Evolutionary conservation across 179 eudicot species (phyloP).

Genomic region (Carnegiea gigantea): DNA sequence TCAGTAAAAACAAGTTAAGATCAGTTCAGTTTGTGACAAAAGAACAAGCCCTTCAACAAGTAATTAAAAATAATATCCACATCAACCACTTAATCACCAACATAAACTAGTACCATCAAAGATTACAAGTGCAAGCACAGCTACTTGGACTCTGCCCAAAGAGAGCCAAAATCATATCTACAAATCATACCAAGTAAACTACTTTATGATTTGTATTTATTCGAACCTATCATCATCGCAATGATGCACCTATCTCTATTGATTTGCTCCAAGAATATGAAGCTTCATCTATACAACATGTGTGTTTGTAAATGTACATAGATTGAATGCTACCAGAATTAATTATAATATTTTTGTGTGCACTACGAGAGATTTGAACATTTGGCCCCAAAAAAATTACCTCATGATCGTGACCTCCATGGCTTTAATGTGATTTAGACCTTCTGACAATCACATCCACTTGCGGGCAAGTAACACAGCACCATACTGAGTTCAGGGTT

Average conservation of each 20-base stretch:
- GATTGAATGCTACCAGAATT: not conserved
- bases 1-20: no score
- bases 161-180: not conserved
- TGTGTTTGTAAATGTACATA: not conserved
- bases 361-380: not conserved
- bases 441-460: slow-evolving; percentile 3
- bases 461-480: not conserved
- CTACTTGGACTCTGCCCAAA: not conserved
- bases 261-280: slow-evolving; percentile 6
- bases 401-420: slow-evolving; percentile 7
- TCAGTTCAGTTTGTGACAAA: no score
- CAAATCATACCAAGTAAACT: not conserved
- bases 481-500: not conserved
- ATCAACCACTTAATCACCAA: not conserved
- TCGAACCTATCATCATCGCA: not conserved
- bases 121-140: not conserved
- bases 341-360: not conserved
- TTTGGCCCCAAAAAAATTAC: not conserved
- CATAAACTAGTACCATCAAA: not conserved
- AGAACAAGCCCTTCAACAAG: not conserved
- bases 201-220: not conserved
- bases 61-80: not conserved
- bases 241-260: slow-evolving; percentile 4
- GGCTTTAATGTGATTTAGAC: not conserved
- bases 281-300: not conserved